These are phyloP conservation scores for Centrapalus pauciflorus DNA, from an alignment of 129 eudicot genomes.

Conservation along the genomic window DNA sequence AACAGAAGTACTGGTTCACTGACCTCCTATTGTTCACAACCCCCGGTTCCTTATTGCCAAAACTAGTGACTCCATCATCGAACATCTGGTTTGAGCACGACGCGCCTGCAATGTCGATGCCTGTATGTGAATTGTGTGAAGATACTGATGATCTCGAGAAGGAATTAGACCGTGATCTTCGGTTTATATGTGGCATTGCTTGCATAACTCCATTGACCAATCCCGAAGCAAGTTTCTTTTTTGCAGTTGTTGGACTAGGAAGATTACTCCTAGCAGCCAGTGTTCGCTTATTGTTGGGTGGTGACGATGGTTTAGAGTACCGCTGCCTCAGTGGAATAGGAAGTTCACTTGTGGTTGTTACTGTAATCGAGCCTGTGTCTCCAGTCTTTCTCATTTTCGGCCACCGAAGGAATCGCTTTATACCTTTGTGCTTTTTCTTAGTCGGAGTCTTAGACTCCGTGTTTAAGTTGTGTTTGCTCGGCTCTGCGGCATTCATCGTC, in stretches of 20 bases:
- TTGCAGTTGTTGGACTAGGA: constrained; percentile 65
- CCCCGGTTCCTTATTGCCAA: constrained; percentile 26
- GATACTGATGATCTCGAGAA: constrained; percentile 52
- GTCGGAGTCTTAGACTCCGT: constrained; percentile 15
- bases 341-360: constrained; percentile 19
- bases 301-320: constrained; percentile 47
- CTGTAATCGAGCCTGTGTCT: constrained; percentile 6
- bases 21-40: constrained; percentile 40
- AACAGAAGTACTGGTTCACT: constrained; percentile 61
- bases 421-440: constrained; percentile 34
- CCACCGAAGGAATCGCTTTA: constrained; percentile 75
- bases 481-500: constrained; percentile 3
- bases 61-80: constrained; percentile 31
- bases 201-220: constrained; percentile 66
- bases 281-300: constrained; percentile 61
- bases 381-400: constrained; percentile 46
- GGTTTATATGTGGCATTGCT: constrained; percentile 39
- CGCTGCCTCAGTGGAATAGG: constrained; percentile 60
- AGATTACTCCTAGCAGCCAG: constrained; percentile 62
- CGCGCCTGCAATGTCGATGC: constrained; percentile 31
- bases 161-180: constrained; percentile 46
- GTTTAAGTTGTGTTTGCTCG: constrained; percentile 7
- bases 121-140: constrained; percentile 53
- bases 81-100: constrained; percentile 34
- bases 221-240: constrained; percentile 79